Percentiles rank a stretch among this genome's conserved stretches.
phyloP scores from a whole-genome alignment of 2,329 filamentous ascomycete genomes.

The Fusarium keratoplasticum region DNA sequence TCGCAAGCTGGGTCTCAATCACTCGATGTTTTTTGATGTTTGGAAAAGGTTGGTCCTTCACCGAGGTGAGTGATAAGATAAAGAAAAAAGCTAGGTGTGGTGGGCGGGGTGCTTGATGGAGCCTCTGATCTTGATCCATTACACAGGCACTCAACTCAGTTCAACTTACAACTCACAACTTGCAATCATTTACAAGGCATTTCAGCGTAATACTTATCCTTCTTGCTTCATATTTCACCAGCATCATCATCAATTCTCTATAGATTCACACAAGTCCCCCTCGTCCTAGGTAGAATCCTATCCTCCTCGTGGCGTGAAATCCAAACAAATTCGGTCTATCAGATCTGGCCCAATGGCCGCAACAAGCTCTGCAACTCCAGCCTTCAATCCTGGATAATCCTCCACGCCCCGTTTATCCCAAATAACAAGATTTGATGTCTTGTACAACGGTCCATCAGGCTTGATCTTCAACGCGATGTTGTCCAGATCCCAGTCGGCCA shows the following conservation, averaged over 20 bases:
- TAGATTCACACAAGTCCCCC: neutral
- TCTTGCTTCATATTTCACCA: neutral
- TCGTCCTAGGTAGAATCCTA: neutral
- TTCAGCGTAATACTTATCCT: neutral
- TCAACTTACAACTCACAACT: neutral
- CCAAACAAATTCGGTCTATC: constrained; percentile 67
- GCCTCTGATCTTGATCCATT: neutral
- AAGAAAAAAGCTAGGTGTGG: constrained; percentile 32
- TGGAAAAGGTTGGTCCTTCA: constrained; percentile 42
- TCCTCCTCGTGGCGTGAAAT: constrained; percentile 54
- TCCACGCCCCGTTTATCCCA: constrained; percentile 68
- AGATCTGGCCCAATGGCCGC: constrained; percentile 73
- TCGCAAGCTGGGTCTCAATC: constrained; percentile 22
- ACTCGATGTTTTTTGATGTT: constrained; percentile 28
- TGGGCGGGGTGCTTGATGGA: constrained; percentile 27
- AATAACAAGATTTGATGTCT: constrained; percentile 63
- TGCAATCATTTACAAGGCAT: neutral
- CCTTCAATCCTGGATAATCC: constrained; percentile 66
- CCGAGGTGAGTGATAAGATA: constrained; percentile 51
- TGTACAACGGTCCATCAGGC: constrained; percentile 51
- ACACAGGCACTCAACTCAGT: neutral
- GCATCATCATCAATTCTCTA: neutral
- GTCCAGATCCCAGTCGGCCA: constrained; percentile 68
- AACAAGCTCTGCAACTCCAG: constrained; percentile 73
- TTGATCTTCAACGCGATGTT: constrained; percentile 66